A percentile compares a stretch with the other conserved stretches of the same genome.
These are phyloP conservation scores for Crassisporium funariophilum DNA, from an alignment of 768 basidiomycete species.

Conservation along the genomic window DNA sequence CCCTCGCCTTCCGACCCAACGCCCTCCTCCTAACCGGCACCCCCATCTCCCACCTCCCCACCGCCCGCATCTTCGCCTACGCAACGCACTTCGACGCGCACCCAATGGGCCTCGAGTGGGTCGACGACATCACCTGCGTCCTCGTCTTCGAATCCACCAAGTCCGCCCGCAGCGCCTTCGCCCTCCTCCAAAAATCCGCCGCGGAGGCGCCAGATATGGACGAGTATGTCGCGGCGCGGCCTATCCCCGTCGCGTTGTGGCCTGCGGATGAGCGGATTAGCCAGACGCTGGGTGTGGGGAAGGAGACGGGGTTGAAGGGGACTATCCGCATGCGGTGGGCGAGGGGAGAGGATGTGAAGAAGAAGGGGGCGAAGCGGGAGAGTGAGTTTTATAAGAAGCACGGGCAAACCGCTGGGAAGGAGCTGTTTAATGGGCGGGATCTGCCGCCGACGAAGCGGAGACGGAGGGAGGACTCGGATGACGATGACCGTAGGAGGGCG, in stretches of 20 bases:
- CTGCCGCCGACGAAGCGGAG: conserved; percentile 38
- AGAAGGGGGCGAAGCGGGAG: conserved; percentile 68
- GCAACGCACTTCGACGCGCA: conserved; percentile 74
- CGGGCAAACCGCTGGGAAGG: conserved; percentile 62
- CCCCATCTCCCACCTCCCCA: conserved; percentile 76
- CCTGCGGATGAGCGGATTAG: conserved; percentile 79
- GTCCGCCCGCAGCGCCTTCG: conserved; percentile 54
- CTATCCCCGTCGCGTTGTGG: conserved; percentile 76
- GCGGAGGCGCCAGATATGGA: conserved; percentile 56
- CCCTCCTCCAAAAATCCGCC: conserved; percentile 50
- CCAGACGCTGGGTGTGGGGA: conserved; percentile 69
- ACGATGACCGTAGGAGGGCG: conserved; percentile 37
- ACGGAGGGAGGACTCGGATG: conserved; percentile 37
- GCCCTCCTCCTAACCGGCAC: conserved; percentile 73
- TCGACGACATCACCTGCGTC: conserved; percentile 81
- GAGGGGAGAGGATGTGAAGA: conserved; percentile 68
- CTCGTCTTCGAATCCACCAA: conserved; percentile 66
- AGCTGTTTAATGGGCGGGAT: conserved; percentile 41
- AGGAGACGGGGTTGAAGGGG: conserved; percentile 67
- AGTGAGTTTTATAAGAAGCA: conserved; percentile 83
- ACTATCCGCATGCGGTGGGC: conserved; percentile 79
- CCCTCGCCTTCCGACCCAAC: conserved; percentile 54
- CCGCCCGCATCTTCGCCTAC: conserved; percentile 79
- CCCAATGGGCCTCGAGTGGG: conserved; percentile 83
- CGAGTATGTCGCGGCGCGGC: conserved; percentile 62